phyloP scores from a whole-genome alignment of 345 rosid species.

The Cardamine resedifolia region DNA sequence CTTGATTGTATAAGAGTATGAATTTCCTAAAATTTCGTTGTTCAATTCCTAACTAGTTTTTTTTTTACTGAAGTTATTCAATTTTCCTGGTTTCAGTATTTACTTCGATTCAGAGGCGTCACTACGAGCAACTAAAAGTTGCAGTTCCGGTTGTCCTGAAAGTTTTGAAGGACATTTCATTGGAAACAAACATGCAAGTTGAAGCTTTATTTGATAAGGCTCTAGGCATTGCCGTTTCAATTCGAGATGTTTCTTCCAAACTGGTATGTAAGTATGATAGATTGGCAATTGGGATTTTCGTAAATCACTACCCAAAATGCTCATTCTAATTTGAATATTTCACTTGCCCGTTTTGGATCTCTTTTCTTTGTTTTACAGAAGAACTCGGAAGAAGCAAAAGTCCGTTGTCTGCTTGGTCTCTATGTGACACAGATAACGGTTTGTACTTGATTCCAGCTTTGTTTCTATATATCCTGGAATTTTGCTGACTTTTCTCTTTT shows the following conservation, averaged over 20 bases:
- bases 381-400: conserved; percentile 48
- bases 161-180: conserved; percentile 50
- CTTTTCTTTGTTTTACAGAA: conserved; percentile 50
- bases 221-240: conserved; percentile 58
- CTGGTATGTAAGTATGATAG: conserved; percentile 52
- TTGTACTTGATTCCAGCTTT: conserved; percentile 36
- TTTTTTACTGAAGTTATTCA: background rate
- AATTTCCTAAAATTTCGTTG: background rate
- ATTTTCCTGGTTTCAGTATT: conserved; percentile 54
- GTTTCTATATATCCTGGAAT: background rate
- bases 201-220: conserved; percentile 58
- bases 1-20: background rate
- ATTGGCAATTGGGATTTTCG: conserved; percentile 8
- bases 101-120: conserved; percentile 60
- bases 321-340: conserved; percentile 14
- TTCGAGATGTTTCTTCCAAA: conserved; percentile 50
- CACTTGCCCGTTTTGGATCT: conserved; percentile 18
- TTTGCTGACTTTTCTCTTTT: background rate
- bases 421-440: conserved; percentile 76
- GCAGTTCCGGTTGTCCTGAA: conserved; percentile 63
- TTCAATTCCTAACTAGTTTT: background rate
- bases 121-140: conserved; percentile 71
- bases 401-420: conserved; percentile 67
- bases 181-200: conserved; percentile 42
- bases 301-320: conserved; percentile 16